Evolutionary conservation across 108 stramenopile genomes (phyloP).

Genomic region (Seminavis robusta): DNA sequence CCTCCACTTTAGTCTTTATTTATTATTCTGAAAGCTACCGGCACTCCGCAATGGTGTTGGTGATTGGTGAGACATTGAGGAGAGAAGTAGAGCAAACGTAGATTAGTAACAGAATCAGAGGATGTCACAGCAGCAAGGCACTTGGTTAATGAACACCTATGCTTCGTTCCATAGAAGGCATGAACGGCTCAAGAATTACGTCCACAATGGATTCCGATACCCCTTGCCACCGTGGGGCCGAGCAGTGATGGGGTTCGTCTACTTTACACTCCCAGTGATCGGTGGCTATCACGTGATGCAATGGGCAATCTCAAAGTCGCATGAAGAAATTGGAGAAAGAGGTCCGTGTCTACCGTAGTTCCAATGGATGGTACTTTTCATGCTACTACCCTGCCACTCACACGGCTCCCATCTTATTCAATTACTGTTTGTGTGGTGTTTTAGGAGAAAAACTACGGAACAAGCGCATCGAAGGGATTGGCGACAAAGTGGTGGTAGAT

Average conservation of each 20-base stretch:
- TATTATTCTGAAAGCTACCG: too few species aligned
- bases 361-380: conserved; percentile 2
- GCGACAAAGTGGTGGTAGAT: conserved; percentile 41
- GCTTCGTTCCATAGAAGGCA: conserved; percentile 11
- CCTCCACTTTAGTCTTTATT: too few species aligned
- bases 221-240: conserved; percentile 34
- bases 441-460: too few species aligned
- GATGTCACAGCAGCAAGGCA: too few species aligned
- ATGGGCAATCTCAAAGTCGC: conserved; percentile 57
- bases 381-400: background rate
- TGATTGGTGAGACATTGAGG: too few species aligned
- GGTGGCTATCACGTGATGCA: conserved; percentile 67
- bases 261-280: conserved; percentile 69
- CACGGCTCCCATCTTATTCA: background rate
- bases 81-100: too few species aligned
- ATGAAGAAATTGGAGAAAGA: conserved; percentile 58
- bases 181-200: conserved; percentile 7
- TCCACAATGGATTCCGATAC: conserved; percentile 10
- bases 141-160: too few species aligned
- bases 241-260: conserved; percentile 68
- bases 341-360: conserved; percentile 24
- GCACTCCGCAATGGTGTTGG: too few species aligned
- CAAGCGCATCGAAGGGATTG: conserved; percentile 36
- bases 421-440: too few species aligned
- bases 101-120: too few species aligned